A percentile compares a stretch with the other conserved stretches of the same genome.
Conservation (phyloP, 2,329 filamentous ascomycete species). For the Alternaria brassicicola region DNA sequence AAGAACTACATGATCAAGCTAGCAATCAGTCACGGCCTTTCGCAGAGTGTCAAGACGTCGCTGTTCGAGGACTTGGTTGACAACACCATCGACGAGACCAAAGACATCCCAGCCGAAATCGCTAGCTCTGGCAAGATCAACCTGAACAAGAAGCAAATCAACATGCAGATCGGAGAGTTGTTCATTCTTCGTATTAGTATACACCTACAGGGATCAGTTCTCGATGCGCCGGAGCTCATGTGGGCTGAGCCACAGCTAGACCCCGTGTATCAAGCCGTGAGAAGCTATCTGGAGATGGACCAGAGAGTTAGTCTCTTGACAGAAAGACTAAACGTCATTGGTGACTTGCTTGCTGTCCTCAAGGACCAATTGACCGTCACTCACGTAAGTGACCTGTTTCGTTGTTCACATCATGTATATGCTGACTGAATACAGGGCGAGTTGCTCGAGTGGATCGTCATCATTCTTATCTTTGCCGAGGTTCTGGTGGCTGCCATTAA, state of each 20-base stretch:
- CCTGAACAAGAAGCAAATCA: slow-evolving; percentile 86
- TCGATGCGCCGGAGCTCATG: slow-evolving; percentile 96
- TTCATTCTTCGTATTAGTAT: slow-evolving; percentile 98
- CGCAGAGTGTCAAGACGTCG: slow-evolving; percentile 97
- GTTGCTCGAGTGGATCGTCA: slow-evolving; percentile 69
- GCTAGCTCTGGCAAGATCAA: slow-evolving; percentile 91
- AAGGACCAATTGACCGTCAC: slow-evolving; percentile 96
- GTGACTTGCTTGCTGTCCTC: slow-evolving; percentile 86
- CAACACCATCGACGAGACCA: slow-evolving; percentile 89
- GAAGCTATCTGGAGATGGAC: slow-evolving; percentile 97
- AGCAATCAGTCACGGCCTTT: slow-evolving; percentile 92
- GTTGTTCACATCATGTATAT: background rate
- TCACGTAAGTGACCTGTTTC: slow-evolving; percentile 40
- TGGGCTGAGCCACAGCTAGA: slow-evolving; percentile 98
- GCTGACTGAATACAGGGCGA: slow-evolving; percentile 47
- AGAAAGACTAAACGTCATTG: slow-evolving; percentile 89
- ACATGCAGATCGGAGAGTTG: slow-evolving; percentile 98
- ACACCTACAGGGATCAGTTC: slow-evolving; percentile 93
- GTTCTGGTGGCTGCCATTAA: slow-evolving; percentile 92
- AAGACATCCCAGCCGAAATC: slow-evolving; percentile 91
- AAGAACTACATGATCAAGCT: slow-evolving; percentile 98
- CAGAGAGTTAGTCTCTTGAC: slow-evolving; percentile 89
- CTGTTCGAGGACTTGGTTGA: slow-evolving; percentile 95
- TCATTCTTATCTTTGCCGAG: slow-evolving; percentile 92
- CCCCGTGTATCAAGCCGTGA: slow-evolving; percentile 92